Evolutionary conservation across 73 alveolate genomes (phyloP).

Genomic region (Urostyla sp.): DNA sequence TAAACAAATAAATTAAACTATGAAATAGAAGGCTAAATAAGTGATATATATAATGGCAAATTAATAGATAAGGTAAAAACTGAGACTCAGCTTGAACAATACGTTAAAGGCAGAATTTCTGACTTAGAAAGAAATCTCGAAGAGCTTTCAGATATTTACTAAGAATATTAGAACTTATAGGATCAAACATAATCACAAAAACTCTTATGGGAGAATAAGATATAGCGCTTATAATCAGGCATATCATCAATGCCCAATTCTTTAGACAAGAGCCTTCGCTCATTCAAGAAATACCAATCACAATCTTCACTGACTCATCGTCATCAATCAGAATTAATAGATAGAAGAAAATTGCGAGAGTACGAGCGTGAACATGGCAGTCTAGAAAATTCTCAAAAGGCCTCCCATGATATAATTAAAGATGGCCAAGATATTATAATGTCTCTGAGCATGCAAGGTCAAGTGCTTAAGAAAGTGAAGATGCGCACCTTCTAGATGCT

Average conservation of each 20-base stretch:
- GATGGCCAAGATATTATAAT: constrained; percentile 18
- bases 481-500: constrained; percentile 36
- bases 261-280: constrained; percentile 9
- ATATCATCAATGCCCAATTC: not conserved
- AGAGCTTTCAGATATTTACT: not conserved
- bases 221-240: not conserved
- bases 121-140: not conserved
- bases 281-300: constrained; percentile 6
- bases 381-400: constrained; percentile 12
- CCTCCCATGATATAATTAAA: constrained; percentile 39
- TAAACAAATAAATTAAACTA: constrained; percentile 29
- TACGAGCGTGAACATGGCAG: constrained; percentile 45
- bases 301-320: not conserved
- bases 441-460: not conserved
- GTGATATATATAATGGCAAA: constrained; percentile 30
- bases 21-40: constrained; percentile 49
- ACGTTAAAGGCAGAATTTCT: not conserved
- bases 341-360: constrained; percentile 43
- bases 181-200: not conserved
- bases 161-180: not conserved
- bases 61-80: not conserved
- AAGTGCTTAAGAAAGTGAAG: constrained; percentile 28
- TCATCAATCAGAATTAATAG: not conserved
- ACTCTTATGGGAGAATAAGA: not conserved
- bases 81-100: not conserved